Percentiles rank a stretch among this genome's conserved stretches.
Conservation (phyloP, 148 eudicot genomes). For the Suaeda aralocaspica region DNA sequence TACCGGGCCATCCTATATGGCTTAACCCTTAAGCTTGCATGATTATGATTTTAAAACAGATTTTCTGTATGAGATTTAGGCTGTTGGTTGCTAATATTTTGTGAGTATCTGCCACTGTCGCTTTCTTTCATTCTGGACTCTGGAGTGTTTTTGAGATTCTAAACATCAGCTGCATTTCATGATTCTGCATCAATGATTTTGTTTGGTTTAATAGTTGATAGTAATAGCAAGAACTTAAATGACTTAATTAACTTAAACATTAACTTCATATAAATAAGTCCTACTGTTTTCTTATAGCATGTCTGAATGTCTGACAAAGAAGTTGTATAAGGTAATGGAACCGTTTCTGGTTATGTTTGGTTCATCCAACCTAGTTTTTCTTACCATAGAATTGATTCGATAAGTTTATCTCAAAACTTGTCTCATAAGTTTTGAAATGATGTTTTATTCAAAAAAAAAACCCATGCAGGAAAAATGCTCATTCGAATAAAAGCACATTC, state of each 20-base stretch:
- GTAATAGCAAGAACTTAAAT: neutral
- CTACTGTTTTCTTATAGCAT: no score
- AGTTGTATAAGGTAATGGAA: neutral
- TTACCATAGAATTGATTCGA: no score
- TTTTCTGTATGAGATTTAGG: conserved; percentile 1
- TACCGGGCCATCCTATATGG: conserved; percentile 8
- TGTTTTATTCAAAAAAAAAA: no score
- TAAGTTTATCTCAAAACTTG: no score
- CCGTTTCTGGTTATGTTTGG: neutral
- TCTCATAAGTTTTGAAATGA: no score
- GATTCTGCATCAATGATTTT: neutral
- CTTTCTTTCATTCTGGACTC: neutral
- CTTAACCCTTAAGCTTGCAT: conserved; percentile 15
- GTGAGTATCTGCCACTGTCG: conserved; percentile 10
- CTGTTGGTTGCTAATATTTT: neutral
- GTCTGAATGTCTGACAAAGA: no score
- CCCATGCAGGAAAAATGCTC: no score
- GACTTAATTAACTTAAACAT: no score
- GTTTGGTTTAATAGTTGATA: neutral
- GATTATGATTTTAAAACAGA: neutral
- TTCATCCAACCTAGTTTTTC: neutral
- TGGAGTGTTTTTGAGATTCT: neutral
- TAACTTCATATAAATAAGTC: no score
- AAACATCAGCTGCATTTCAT: neutral
- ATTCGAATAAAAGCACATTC: no score